Evolutionary conservation across 257 asterid species (phyloP).

Genomic region (Solanum virginianum): DNA sequence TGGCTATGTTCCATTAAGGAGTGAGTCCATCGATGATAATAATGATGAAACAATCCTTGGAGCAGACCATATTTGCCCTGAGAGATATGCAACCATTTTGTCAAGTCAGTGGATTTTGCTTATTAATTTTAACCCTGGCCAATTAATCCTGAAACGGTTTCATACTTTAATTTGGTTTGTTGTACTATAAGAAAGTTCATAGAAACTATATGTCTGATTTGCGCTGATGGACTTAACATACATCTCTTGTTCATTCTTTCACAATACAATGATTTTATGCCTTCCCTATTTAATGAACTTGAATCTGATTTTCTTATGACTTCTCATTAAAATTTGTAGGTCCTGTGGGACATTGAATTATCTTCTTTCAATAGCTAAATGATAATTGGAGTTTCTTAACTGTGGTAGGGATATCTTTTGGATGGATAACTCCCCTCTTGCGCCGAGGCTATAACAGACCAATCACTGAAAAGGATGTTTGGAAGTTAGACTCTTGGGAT

Average conservation of each 20-base stretch:
- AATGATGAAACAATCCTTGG: conserved; percentile 32
- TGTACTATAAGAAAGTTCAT: background rate
- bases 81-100: conserved; percentile 53
- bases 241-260: background rate
- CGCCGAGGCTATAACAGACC: conserved; percentile 62
- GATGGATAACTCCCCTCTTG: conserved; percentile 93
- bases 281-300: background rate
- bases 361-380: background rate
- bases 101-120: conserved; percentile 35
- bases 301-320: background rate
- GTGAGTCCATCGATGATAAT: conserved; percentile 30
- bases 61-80: conserved; percentile 64
- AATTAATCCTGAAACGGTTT: background rate
- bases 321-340: background rate
- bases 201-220: background rate
- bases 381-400: background rate
- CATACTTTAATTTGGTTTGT: background rate
- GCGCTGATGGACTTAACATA: background rate
- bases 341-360: background rate
- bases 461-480: conserved; percentile 67
- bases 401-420: conserved; percentile 46
- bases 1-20: conserved; percentile 54
- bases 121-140: background rate
- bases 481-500: conserved; percentile 92
- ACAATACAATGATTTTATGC: background rate